phyloP scores from a whole-genome alignment of 805 yeast species.

The Zygotorulaspora sp. region DNA sequence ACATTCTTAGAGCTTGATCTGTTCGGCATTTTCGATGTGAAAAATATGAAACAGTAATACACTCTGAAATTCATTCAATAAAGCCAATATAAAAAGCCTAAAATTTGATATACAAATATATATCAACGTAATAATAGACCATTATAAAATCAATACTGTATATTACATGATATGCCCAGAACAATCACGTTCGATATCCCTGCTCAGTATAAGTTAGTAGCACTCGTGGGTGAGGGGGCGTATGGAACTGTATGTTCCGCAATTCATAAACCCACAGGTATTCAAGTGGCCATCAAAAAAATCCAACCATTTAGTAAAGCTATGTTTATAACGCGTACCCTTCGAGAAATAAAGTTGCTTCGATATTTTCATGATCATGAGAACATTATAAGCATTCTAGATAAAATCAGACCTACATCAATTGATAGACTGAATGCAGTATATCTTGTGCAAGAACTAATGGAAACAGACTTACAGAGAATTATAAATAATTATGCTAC shows the following conservation, averaged over 20 bases:
- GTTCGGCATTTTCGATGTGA: conserved; percentile 1
- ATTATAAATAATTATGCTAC: conserved; percentile 50
- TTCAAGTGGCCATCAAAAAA: conserved; percentile 71
- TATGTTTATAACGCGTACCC: conserved; percentile 62
- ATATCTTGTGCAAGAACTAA: conserved; percentile 68
- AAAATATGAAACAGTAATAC: conserved; percentile 2
- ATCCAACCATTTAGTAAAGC: conserved; percentile 66
- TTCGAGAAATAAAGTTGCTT: conserved; percentile 64
- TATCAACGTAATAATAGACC: background rate
- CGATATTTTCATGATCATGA: conserved; percentile 64
- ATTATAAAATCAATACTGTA: too few species aligned
- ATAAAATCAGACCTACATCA: conserved; percentile 58
- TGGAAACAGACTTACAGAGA: conserved; percentile 70
- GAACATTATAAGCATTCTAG: conserved; percentile 62
- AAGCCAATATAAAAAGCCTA: background rate
- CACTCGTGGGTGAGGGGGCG: conserved; percentile 74
- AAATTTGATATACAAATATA: background rate
- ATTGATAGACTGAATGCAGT: conserved; percentile 65
- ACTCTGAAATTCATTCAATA: background rate
- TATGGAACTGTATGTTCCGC: conserved; percentile 78
- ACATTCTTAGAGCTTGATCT: background rate
- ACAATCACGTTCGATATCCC: conserved; percentile 60
- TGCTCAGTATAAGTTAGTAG: conserved; percentile 53
- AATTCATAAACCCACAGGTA: conserved; percentile 53
- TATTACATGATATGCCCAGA: conserved; percentile 31